phyloP scores from a whole-genome alignment of 1,284 basidiomycete genomes.

The Erythrobasidium hasegawianum region DNA sequence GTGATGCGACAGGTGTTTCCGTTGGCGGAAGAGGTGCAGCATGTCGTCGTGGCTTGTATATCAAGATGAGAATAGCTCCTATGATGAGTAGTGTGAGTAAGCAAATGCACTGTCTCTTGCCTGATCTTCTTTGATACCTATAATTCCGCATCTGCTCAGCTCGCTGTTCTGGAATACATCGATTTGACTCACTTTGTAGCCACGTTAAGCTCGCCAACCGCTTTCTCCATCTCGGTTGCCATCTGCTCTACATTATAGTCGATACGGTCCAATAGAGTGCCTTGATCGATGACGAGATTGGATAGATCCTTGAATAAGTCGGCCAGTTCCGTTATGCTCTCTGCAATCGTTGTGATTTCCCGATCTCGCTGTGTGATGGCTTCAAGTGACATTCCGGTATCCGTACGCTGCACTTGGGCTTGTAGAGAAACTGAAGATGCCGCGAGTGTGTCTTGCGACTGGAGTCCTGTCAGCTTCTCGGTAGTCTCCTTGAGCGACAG shows the following conservation, averaged over 20 bases:
- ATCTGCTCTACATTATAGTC: conserved; percentile 98
- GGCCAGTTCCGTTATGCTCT: conserved; percentile 83
- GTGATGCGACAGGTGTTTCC: neutral
- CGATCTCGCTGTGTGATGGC: conserved; percentile 52
- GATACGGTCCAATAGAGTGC: conserved; percentile 89
- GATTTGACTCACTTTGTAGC: conserved; percentile 66
- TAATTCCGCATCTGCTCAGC: neutral
- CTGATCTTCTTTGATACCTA: conserved; percentile 89
- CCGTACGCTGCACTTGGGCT: conserved; percentile 14
- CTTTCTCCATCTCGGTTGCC: conserved; percentile 71
- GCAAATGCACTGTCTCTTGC: conserved; percentile 86
- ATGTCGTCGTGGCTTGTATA: conserved; percentile 66
- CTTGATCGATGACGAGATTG: conserved; percentile 92
- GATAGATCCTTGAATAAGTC: conserved; percentile 95
- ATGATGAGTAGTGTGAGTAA: conserved; percentile 84
- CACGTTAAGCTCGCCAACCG: conserved; percentile 75
- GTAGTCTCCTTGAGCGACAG: too few relatives aligned
- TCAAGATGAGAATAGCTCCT: conserved; percentile 71
- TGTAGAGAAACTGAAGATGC: conserved; percentile 24
- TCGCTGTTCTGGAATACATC: too few relatives aligned
- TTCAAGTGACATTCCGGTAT: conserved; percentile 31
- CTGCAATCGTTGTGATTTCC: conserved; percentile 86
- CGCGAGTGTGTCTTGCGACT: conserved; percentile 27
- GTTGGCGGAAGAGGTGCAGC: neutral
- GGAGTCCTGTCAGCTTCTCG: too few relatives aligned